These are phyloP conservation scores for Dillenia turbinata DNA, from an alignment of 164 flowering plant genomes.

Conservation along the genomic window DNA sequence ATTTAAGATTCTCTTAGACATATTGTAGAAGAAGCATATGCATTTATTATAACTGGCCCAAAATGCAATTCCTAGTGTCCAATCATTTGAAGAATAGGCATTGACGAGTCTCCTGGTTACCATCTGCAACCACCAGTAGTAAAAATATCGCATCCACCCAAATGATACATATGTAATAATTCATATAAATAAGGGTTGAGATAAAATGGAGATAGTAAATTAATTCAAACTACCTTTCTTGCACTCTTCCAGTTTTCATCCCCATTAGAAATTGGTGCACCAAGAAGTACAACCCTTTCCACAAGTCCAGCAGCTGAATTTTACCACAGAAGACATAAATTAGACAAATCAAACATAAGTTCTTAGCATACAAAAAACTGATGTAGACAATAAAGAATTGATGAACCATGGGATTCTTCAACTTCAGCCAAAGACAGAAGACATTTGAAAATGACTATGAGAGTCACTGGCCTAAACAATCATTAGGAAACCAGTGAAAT, in stretches of 20 bases:
- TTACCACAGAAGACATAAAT: neutral
- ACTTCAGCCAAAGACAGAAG: conserved; percentile 56
- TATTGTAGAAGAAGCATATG: too few species aligned
- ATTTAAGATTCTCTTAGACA: too few species aligned
- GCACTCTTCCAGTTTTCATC: conserved; percentile 83
- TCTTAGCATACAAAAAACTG: too few species aligned
- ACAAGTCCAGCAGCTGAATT: conserved; percentile 59
- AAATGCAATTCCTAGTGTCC: conserved; percentile 94
- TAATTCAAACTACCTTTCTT: conserved; percentile 51
- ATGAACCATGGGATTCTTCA: conserved; percentile 20
- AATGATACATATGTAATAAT: neutral
- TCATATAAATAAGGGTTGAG: neutral
- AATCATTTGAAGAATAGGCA: conserved; percentile 79
- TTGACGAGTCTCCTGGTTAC: conserved; percentile 94
- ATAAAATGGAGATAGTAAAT: conserved; percentile 1
- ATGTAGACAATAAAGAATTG: too few species aligned
- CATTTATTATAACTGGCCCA: conserved; percentile 69
- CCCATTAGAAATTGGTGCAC: conserved; percentile 74
- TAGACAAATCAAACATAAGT: too few species aligned
- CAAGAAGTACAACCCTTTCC: conserved; percentile 91
- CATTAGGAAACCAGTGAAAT: conserved; percentile 10
- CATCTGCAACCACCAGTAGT: conserved; percentile 41
- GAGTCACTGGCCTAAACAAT: conserved; percentile 86
- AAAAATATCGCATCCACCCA: too few species aligned
- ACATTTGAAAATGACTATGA: conserved; percentile 85